These are phyloP conservation scores for Hypoxylon subgilvum DNA, from an alignment of 495 filamentous ascomycete species.

Conservation along the genomic window DNA sequence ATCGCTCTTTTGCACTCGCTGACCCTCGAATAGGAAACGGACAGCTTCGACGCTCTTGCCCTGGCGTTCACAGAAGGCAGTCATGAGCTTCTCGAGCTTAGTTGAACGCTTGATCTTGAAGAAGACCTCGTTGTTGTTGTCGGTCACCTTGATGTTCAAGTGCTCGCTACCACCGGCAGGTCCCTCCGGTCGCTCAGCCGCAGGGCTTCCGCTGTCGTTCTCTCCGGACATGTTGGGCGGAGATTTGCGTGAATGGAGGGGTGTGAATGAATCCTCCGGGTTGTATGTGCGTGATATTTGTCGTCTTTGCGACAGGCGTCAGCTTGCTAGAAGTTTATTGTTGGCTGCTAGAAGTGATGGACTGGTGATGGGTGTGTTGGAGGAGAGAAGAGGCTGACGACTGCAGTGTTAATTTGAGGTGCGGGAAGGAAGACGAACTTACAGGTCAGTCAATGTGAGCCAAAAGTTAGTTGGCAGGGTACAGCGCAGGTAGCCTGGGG, in stretches of 20 bases:
- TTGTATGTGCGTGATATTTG: background rate
- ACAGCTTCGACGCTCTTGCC: constrained; percentile 85
- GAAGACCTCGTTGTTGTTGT: constrained; percentile 99
- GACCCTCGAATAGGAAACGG: constrained; percentile 94
- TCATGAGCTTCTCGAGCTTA: constrained; percentile 96
- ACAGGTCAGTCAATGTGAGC: constrained; percentile 4
- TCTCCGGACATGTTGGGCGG: constrained; percentile 59
- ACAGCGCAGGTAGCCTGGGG: no score
- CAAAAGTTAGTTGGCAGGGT: background rate
- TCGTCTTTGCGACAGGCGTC: background rate
- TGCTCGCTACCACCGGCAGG: constrained; percentile 68
- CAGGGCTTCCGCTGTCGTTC: constrained; percentile 62
- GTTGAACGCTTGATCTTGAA: constrained; percentile 99
- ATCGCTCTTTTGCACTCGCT: constrained; percentile 84
- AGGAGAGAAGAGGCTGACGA: background rate
- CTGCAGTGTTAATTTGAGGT: background rate
- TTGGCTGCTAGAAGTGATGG: background rate
- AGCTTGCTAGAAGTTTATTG: background rate
- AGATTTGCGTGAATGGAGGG: constrained; percentile 32
- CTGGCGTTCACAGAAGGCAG: constrained; percentile 96
- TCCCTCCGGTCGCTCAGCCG: constrained; percentile 54
- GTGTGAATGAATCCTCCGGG: background rate
- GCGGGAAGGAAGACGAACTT: constrained; percentile 4
- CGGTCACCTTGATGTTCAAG: constrained; percentile 99
- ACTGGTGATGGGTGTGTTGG: background rate